Evolutionary conservation across 306 rosid species (phyloP), one percentile per base, ranked within the genome.

Genomic region (Lotus japonicus): DNA sequence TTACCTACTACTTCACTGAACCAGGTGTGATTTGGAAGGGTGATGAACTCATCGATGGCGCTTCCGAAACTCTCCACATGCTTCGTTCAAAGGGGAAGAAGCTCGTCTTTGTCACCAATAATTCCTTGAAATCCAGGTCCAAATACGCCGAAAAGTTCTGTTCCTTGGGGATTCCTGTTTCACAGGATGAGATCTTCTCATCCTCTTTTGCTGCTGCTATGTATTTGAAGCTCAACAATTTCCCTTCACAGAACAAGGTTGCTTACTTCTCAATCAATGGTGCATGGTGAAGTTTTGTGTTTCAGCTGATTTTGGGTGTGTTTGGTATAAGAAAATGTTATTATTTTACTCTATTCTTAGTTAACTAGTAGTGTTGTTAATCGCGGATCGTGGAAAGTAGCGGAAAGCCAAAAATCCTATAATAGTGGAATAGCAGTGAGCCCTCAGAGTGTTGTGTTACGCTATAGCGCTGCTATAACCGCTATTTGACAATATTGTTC

Each of bases 201-300:
- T 94, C 98, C 14, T 94, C 98, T 18, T 94, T 86, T 74, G 97
- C 98, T 5, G 96, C 98, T 54, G 98, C 98, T 51, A 86, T 85
- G 97, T 94, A 69, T 80, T 75, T 94, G 90, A 89, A 94, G 77
- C 74, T 81, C 87, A 84, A 86, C 50, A 66, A 80, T 56, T 90
- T 85, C 70, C 89, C 97, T 21, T 19, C 59, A 21, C 85, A 88
- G 62, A 90, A 90, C 59, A 94, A 94, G 98, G 98, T 94, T 66
- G 10, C 11, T 68, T 70, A 57, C 49, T 53, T n/a, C 26, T 38
- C 14, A 14, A 36, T 14, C 68, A 14, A 13, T n/a, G n/a, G n/a
- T n/a, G n/a, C n/a, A n/a, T n/a, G n/a, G n/a, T n/a, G n/a, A n/a
- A n/a, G n/a, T n/a, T n/a, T n/a, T n/a, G n/a, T n/a, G n/a, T n/a